Evolutionary conservation across 139 green algal genomes (phyloP).

Genomic region (Haematococcus lacustris): DNA sequence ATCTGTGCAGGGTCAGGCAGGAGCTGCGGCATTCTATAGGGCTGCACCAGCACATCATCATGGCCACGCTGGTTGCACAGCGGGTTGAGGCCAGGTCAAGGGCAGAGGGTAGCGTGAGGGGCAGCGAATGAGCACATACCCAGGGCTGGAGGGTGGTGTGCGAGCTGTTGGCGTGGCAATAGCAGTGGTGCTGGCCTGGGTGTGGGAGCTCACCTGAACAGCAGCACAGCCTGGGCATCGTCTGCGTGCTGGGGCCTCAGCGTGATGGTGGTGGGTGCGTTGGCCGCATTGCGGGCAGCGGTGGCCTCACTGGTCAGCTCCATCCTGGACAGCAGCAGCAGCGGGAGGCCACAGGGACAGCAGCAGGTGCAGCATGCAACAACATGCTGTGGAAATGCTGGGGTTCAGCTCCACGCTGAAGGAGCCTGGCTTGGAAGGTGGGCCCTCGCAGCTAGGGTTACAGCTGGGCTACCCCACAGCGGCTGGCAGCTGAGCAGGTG

Average conservation of each 20-base stretch:
- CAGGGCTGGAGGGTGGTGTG: neutral
- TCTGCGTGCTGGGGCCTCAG: slow-evolving; percentile 48
- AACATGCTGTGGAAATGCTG: no score
- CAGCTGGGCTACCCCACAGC: neutral
- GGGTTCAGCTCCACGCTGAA: neutral
- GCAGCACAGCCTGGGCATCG: slow-evolving; percentile 31
- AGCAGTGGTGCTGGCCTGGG: neutral
- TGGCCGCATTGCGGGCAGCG: slow-evolving; percentile 19
- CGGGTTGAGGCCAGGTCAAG: no score
- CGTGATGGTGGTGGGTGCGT: slow-evolving; percentile 48
- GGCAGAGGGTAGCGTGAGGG: no score
- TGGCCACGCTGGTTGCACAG: neutral
- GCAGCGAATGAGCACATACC: neutral
- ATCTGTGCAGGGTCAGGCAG: no score
- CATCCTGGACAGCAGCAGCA: slow-evolving; percentile 20
- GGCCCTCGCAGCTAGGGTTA: no score
- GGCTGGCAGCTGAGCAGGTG: neutral
- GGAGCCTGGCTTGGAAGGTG: slow-evolving; percentile 13
- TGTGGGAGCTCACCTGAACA: slow-evolving; percentile 31
- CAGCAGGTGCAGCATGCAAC: no score
- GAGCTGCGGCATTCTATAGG: neutral
- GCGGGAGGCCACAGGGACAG: no score
- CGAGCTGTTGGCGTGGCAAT: neutral
- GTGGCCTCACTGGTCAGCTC: slow-evolving; percentile 60
- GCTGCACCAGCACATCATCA: neutral